Base-by-base conservation (phyloP, 78 protist species). In the Protostelium mycophagum region DNA sequence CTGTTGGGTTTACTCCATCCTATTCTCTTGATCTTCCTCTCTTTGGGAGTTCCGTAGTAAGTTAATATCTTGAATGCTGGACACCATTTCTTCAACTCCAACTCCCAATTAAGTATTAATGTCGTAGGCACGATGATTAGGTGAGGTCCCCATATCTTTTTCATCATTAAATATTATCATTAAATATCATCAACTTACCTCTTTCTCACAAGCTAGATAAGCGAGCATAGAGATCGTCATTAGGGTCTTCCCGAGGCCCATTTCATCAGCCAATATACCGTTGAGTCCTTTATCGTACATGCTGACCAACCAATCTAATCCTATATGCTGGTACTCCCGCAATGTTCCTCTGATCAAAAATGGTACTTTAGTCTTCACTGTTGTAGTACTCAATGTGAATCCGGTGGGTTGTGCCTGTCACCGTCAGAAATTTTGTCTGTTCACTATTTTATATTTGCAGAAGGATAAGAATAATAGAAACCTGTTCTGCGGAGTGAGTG, bases 241-340 rank as follows among this genome's bases (percentile, higher is more conserved):
- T 63, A 99, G 85, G 0, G 99, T 98, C 91, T 99, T 99, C 36
- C 99, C 99, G 0, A 95, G 90, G 9, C 97, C 97, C 97, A 93
- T 91, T 84, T 99, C 99, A 91, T 99, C 99, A 0, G 99, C 99
- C 1, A 99, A 95, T 36, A 98, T 97, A 35, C 96, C 96, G 87
- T 96, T 96, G 83, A 99, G 96, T 0, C 88, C 63, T 87, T 95
- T 91, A 31, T 94, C 97, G 91, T 98, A 91, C 89, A 97, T 83
- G 25, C 89, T 89, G 1, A 92, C 96, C 28, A 98, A 88, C 99
- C 99, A 98, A 85, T 95, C 96, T 28, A 98, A 91, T 0, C 98
- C 99, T 29, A 97, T 91, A 87, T 94, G 96, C 91, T 98, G 99
- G 86, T 98, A 98, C 87, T 95, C 98, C 73, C 99, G 90, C 83